A percentile compares a stretch with the other conserved stretches of the same genome.
phyloP scores from a whole-genome alignment of 352 stramenopile genomes.

The Pythium phragmiticola region DNA sequence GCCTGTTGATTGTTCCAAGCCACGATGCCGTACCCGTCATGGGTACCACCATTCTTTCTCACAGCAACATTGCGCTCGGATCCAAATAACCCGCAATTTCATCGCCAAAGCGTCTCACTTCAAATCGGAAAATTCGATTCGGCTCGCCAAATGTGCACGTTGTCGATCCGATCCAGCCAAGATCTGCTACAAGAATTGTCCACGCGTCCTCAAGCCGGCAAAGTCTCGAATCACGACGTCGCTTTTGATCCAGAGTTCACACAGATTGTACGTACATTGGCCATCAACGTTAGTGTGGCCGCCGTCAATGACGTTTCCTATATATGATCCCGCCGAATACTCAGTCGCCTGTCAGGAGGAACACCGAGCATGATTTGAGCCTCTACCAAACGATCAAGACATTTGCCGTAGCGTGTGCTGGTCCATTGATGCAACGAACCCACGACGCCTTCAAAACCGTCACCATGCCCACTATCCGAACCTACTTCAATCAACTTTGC shows the following conservation, averaged over 20 bases:
- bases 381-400: constrained; percentile 24
- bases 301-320: background rate
- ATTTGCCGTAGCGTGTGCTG: constrained; percentile 12
- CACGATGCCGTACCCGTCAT: constrained; percentile 25
- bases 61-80: background rate
- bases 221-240: background rate
- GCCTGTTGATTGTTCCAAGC: constrained; percentile 1
- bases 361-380: background rate
- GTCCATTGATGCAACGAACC: constrained; percentile 22
- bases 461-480: constrained; percentile 4
- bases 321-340: background rate
- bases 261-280: background rate
- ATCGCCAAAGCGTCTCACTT: constrained; percentile 3
- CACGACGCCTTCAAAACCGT: constrained; percentile 2
- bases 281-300: background rate
- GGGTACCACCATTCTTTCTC: constrained; percentile 23
- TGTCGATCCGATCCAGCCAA: constrained; percentile 21
- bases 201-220: background rate
- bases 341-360: background rate
- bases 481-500: constrained; percentile 22
- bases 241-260: constrained; percentile 27
- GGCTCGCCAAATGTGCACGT: background rate
- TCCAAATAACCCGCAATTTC: background rate
- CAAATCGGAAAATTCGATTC: constrained; percentile 16
- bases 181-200: constrained; percentile 10